These are phyloP conservation scores for Fusarium avenaceum DNA, from an alignment of 2,329 filamentous ascomycete genomes.

Conservation along the genomic window DNA sequence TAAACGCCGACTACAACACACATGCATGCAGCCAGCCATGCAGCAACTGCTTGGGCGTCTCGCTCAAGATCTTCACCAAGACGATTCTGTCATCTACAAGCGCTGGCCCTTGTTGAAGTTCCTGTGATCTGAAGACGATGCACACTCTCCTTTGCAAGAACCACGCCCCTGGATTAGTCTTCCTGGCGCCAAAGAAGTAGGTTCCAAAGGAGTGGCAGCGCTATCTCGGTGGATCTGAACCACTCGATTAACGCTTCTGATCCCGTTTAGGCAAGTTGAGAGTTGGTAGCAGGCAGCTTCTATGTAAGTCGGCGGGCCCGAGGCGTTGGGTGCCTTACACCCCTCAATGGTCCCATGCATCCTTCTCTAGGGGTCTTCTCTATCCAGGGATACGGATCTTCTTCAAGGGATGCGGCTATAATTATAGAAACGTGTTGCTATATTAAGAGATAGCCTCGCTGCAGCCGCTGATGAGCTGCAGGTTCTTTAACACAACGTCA, in stretches of 20 bases:
- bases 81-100: constrained; percentile 27
- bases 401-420: constrained; percentile 21
- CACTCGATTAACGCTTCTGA: constrained; percentile 34
- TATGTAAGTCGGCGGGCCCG: constrained; percentile 24
- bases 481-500: constrained; percentile 45
- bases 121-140: constrained; percentile 39
- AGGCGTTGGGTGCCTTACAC: constrained; percentile 26
- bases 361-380: constrained; percentile 17
- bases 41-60: constrained; percentile 40
- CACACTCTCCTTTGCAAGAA: constrained; percentile 16
- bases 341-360: constrained; percentile 20
- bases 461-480: constrained; percentile 54
- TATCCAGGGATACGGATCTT: constrained; percentile 3
- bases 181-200: constrained; percentile 32
- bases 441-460: constrained; percentile 56
- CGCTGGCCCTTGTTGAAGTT: constrained; percentile 20
- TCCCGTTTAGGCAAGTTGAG: constrained; percentile 37
- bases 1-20: constrained; percentile 36
- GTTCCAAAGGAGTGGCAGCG: constrained; percentile 31
- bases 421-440: constrained; percentile 51
- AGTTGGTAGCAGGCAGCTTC: constrained; percentile 19
- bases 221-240: constrained; percentile 34
- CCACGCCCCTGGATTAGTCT: constrained; percentile 24
- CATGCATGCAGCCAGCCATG: constrained; percentile 24
- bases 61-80: constrained; percentile 15